Conservation (phyloP, 805 yeast species). For the Osmozyma mogii region DNA sequence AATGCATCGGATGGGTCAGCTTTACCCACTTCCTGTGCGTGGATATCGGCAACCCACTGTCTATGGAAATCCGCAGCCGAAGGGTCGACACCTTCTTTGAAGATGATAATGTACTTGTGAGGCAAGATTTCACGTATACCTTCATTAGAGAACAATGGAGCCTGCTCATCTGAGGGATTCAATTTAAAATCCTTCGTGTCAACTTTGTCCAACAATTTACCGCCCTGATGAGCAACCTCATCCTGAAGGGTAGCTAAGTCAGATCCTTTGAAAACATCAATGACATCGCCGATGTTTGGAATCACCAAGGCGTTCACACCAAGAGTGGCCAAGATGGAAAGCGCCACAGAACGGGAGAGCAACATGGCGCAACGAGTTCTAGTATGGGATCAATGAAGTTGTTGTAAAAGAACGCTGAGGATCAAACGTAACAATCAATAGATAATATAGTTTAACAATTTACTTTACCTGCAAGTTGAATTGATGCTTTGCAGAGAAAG, state of each 20-base stretch:
- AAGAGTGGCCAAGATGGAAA: slow-evolving; percentile 34
- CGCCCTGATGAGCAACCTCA: slow-evolving; percentile 6
- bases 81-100: slow-evolving; percentile 55
- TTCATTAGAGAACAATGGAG: slow-evolving; percentile 10
- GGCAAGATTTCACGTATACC: slow-evolving; percentile 39
- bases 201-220: slow-evolving; percentile 5
- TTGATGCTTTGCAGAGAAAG: too few species aligned
- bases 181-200: slow-evolving; percentile 6
- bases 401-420: too few species aligned
- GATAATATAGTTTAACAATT: too few species aligned
- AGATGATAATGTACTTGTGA: slow-evolving; percentile 76
- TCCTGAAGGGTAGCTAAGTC: slow-evolving; percentile 11
- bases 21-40: slow-evolving; percentile 33
- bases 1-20: slow-evolving; percentile 16
- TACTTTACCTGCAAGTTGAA: too few species aligned
- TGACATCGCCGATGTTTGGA: slow-evolving; percentile 42
- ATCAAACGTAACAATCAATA: too few species aligned
- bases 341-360: slow-evolving; percentile 34
- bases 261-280: slow-evolving; percentile 25
- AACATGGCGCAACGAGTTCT: slow-evolving; percentile 29
- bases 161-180: slow-evolving; percentile 2
- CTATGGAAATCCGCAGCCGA: slow-evolving; percentile 58
- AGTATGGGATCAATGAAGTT: too few species aligned
- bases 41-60: slow-evolving; percentile 48
- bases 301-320: slow-evolving; percentile 47